These are phyloP conservation scores for Lyophyllum decastes DNA, from an alignment of 768 basidiomycete species.

Conservation along the genomic window DNA sequence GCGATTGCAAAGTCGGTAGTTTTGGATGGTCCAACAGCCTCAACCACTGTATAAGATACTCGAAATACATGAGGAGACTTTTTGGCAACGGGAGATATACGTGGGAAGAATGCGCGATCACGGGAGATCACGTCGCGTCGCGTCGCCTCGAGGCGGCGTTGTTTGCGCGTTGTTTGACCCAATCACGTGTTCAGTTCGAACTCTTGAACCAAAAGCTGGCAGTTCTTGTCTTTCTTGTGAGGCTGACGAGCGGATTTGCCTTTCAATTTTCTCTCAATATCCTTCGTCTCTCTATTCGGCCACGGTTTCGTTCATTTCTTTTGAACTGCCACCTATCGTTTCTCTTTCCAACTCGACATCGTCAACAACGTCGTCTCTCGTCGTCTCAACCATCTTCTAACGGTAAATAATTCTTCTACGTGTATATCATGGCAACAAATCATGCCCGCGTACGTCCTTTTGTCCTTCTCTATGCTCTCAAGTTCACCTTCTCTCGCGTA, in stretches of 20 bases:
- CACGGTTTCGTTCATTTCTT: constrained; percentile 20
- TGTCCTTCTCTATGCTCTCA: constrained; percentile 14
- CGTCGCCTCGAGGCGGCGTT: constrained; percentile 27
- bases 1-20: constrained; percentile 3
- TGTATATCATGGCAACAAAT: constrained; percentile 59
- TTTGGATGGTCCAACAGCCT: background rate
- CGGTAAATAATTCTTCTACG: constrained; percentile 21
- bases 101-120: constrained; percentile 16
- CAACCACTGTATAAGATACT: background rate
- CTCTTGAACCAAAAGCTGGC: constrained; percentile 17
- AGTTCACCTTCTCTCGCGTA: constrained; percentile 26
- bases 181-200: constrained; percentile 36
- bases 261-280: constrained; percentile 25
- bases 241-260: constrained; percentile 38
- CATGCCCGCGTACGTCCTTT: constrained; percentile 53
- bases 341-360: constrained; percentile 25
- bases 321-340: constrained; percentile 27
- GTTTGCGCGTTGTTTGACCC: constrained; percentile 33
- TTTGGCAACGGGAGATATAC: background rate
- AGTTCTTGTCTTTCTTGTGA: constrained; percentile 30
- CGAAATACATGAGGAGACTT: background rate
- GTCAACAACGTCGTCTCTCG: constrained; percentile 16
- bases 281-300: constrained; percentile 20
- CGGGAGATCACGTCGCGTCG: constrained; percentile 30
- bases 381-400: constrained; percentile 24